Base-by-base conservation (phyloP, 208 protist species). In the Leishmania tarentolae region DNA sequence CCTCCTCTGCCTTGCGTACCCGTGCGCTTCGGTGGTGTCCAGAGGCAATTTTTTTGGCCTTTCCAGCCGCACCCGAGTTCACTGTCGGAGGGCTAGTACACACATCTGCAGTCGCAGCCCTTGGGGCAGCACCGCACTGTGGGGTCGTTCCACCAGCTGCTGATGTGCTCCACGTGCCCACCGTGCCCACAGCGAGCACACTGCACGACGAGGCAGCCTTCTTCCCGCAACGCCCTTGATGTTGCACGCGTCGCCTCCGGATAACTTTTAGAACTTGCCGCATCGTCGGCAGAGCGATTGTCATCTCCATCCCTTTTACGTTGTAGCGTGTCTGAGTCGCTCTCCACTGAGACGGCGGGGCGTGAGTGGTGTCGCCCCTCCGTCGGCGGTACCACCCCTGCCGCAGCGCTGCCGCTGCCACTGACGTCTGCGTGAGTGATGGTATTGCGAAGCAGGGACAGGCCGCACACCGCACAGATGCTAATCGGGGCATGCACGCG, bases 141-240 rank as follows among this genome's bases (percentile, higher is more conserved):
- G 24, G 83, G 74, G 59, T 92, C 84, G n/a, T 83, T 76, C 91
- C 93, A 96, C 93, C 93, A 95, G 59, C 76, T 89, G 72, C 83
- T 81, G 52, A 96, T 90, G 76, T 96, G 93, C 59, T 89, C 87
- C 42, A 93, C 88, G 50, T 96, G 93, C 1, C 93, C 93, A 42
- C 93, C 93, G 76, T 96, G 93, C 2, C 93, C 93, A 78, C 93
- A 96, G 46, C 83, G 86, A 21, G 85, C 78, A 75, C 93, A 96
- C 76, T 93, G 91, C 19, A 96, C 79, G 24, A 92, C 81, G 13
- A 96, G 74, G 78, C 89, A 93, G 28, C 88, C 91, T 70, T 94
- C 90, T 13, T 71, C 72, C 42, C 85, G 63, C 21, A 59, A 71
- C 11, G 53, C 42, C 53, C 75, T 74, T 66, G 73, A 37, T 9